A percentile compares a stretch with the other conserved stretches of the same genome.
Evolutionary conservation across 2,329 filamentous ascomycete species (phyloP).

Genomic region (Fusarium penzigii): DNA sequence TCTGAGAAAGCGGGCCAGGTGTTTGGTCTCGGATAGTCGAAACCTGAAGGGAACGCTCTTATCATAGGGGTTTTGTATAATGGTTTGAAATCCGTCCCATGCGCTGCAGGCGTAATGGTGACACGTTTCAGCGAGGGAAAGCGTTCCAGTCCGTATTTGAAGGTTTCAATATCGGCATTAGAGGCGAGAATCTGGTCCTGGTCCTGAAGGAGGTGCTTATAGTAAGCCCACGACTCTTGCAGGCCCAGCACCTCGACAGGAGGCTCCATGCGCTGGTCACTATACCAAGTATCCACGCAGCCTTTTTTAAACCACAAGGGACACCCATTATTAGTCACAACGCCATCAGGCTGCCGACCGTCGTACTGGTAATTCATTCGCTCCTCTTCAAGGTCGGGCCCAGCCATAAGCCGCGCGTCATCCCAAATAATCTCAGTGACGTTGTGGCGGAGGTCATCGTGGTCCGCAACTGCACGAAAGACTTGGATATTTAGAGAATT

Average conservation of each 20-base stretch:
- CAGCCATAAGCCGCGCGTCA: no score
- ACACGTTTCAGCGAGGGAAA: constrained; percentile 39
- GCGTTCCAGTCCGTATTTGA: constrained; percentile 34
- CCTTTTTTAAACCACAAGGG: not conserved
- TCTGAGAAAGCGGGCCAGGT: not conserved
- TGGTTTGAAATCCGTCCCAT: constrained; percentile 37
- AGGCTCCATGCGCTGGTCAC: no score
- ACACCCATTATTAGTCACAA: no score
- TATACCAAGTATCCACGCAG: no score
- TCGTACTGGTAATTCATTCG: not conserved
- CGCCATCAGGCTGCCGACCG: not conserved
- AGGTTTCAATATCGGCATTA: constrained; percentile 30
- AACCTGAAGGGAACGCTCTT: constrained; percentile 39
- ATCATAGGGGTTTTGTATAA: constrained; percentile 45
- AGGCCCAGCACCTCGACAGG: no score
- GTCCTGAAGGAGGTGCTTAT: constrained; percentile 34
- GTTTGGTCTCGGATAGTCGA: constrained; percentile 38
- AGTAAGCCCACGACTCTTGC: constrained; percentile 30
- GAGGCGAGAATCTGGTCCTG: constrained; percentile 33
- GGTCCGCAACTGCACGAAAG: constrained; percentile 37
- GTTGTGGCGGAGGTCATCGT: constrained; percentile 32
- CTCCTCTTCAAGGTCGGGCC: no score
- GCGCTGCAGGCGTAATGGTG: constrained; percentile 41
- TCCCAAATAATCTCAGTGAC: constrained; percentile 44
- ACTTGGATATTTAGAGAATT: constrained; percentile 40